Evolutionary conservation across 163 green algal species (phyloP), one percentile per base, ranked within the genome.

Genomic region (Trebouxia gelatinosa): DNA sequence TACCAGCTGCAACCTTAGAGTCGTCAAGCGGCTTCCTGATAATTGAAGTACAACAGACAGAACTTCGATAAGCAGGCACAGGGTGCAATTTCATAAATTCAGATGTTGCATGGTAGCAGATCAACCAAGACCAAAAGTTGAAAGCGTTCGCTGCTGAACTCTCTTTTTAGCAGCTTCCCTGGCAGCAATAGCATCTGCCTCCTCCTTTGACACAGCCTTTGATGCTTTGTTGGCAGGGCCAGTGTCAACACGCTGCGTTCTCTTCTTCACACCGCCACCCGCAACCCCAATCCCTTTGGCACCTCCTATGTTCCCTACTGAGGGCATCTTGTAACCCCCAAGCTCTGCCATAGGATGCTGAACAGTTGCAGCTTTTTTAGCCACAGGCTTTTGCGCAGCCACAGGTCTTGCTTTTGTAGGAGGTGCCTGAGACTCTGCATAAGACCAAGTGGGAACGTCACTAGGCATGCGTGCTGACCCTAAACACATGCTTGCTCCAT

Each of bases 271-370:
- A 48, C 51, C 37, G 9, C n/a, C 54, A 46, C 23, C 50, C 23
- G 61, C 72, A 29, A 13, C 29, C 3, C 84, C 84, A 23, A 90
- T 75, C 2, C 81, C 83, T 59, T 85, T 87, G 50, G 77, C 78
- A 19, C 81, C 87, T 35, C 87, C 87, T 32, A 91, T 78, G 0
- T 39, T 54, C 16, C 87, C 87, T 9, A 65, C 37, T 11, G 37
- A 46, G n/a, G 86, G 87, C 85, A 91, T 89, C 51, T 80, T 67
- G 62, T 90, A 86, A 28, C 87, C 87, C 5, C 87, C 87, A 13
- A 90, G n/a, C 28, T 80, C 64, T 26, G 71, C 70, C 21, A 86
- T 23, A 13, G 84, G 81, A 64, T 78, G 83, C 38, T 76, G 48
- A 26, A 35, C 16, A 61, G 23, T 43, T 40, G 70, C 32, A 23